Conservation (phyloP, 495 filamentous ascomycete genomes). For the Penicillium cinerascens region DNA sequence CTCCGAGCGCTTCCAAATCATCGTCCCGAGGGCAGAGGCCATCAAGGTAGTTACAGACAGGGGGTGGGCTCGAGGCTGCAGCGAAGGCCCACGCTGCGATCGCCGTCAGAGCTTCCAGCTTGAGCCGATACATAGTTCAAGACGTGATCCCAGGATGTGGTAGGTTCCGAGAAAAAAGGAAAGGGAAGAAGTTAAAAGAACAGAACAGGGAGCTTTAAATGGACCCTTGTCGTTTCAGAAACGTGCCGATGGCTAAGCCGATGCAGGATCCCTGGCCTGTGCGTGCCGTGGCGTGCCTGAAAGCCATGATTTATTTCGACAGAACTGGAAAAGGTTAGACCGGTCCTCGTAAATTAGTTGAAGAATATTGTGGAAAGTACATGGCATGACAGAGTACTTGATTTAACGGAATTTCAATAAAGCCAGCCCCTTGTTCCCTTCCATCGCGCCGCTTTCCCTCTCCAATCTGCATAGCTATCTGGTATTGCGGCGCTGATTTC, state of each 20-base stretch:
- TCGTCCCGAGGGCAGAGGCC: conserved; percentile 9
- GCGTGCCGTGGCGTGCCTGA: background rate
- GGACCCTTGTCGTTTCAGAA: background rate
- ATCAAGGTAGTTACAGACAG: background rate
- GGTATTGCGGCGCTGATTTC: too few species aligned
- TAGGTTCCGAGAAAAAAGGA: background rate
- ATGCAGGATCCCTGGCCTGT: too few species aligned
- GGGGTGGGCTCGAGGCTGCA: conserved; percentile 9
- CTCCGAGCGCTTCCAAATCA: conserved; percentile 14
- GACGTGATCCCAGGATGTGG: background rate
- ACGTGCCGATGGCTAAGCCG: too few species aligned
- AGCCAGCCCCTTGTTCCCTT: too few species aligned
- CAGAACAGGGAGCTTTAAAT: background rate
- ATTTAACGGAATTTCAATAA: too few species aligned
- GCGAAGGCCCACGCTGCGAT: conserved; percentile 22
- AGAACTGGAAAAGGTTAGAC: too few species aligned
- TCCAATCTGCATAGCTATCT: too few species aligned
- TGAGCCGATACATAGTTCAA: conserved; percentile 20
- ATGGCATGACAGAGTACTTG: too few species aligned
- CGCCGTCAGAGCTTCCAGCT: conserved; percentile 18
- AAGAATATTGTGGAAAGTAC: too few species aligned
- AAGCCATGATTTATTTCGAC: background rate
- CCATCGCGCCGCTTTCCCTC: too few species aligned
- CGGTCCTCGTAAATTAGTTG: too few species aligned
- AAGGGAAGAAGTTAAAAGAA: background rate